Evolutionary conservation across 129 eudicot genomes (phyloP).

Genomic region (Escallonia rubra): DNA sequence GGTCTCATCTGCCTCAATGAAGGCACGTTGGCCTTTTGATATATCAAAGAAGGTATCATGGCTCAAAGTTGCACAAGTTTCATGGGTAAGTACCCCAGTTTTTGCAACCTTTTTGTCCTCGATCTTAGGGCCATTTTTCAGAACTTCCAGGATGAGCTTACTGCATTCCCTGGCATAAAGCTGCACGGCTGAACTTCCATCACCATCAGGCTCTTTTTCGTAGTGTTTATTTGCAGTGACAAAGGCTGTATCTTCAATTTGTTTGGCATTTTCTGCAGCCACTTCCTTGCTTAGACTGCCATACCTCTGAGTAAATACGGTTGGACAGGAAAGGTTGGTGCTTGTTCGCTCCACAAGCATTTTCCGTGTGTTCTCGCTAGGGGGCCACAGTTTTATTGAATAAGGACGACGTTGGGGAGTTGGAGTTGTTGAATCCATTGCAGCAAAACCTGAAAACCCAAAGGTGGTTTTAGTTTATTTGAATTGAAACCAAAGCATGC

Average conservation of each 20-base stretch:
- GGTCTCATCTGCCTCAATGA: slow-evolving; percentile 79
- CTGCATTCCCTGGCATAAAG: slow-evolving; percentile 84
- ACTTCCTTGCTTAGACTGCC: slow-evolving; percentile 56
- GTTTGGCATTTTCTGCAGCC: slow-evolving; percentile 62
- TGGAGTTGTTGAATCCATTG: slow-evolving; percentile 34
- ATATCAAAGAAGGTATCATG: slow-evolving; percentile 48
- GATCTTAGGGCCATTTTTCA: slow-evolving; percentile 36
- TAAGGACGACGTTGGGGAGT: slow-evolving; percentile 34
- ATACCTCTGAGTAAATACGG: slow-evolving; percentile 68
- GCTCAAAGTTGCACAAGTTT: not conserved
- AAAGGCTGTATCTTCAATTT: slow-evolving; percentile 63
- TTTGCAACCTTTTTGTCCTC: slow-evolving; percentile 24
- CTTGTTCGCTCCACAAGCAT: slow-evolving; percentile 67
- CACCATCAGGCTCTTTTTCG: slow-evolving; percentile 68
- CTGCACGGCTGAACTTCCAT: slow-evolving; percentile 78
- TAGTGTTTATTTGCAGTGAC: slow-evolving; percentile 49
- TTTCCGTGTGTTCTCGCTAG: slow-evolving; percentile 65
- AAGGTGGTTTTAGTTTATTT: not conserved
- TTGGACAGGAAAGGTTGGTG: slow-evolving; percentile 57
- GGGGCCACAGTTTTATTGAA: slow-evolving; percentile 89
- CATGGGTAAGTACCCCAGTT: slow-evolving; percentile 18
- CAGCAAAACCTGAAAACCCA: slow-evolving; percentile 8
- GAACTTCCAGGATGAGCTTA: slow-evolving; percentile 60
- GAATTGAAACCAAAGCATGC: not conserved
- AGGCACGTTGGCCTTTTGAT: slow-evolving; percentile 68